phyloP scores from a whole-genome alignment of 1,284 basidiomycete genomes.

The Puccinia triticina region DNA sequence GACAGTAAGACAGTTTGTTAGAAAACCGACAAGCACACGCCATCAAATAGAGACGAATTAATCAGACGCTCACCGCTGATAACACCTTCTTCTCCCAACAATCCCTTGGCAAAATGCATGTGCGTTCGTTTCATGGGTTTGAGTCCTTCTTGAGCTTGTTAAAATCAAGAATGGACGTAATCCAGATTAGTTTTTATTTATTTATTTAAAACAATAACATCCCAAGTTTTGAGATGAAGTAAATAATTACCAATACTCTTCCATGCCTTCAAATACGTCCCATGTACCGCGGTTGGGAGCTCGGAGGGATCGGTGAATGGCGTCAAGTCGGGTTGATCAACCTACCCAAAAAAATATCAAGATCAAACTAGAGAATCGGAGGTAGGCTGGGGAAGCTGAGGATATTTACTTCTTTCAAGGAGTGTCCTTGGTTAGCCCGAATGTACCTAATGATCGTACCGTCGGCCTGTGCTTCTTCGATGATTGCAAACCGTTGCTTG shows the following conservation, averaged over 20 bases:
- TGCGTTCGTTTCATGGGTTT: conserved; percentile 85
- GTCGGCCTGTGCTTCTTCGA: conserved; percentile 47
- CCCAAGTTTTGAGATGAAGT: not conserved
- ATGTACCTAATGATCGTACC: conserved; percentile 72
- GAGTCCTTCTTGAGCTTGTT: conserved; percentile 70
- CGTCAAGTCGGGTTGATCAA: conserved; percentile 70
- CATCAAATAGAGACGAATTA: not conserved
- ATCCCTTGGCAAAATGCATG: conserved; percentile 77
- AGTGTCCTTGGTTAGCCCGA: conserved; percentile 91
- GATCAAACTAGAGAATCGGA: not conserved
- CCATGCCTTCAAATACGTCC: conserved; percentile 73
- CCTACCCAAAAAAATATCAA: conserved; percentile 60
- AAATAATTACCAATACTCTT: conserved; percentile 67
- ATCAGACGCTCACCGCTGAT: conserved; percentile 68
- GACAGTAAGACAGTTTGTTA: not conserved
- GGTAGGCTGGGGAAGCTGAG: not conserved
- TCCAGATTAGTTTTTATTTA: not conserved
- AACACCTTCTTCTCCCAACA: conserved; percentile 67
- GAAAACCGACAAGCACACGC: not conserved
- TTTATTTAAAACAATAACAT: too few species aligned
- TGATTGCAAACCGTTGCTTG: conserved; percentile 70
- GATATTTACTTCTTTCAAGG: conserved; percentile 65
- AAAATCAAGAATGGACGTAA: not conserved
- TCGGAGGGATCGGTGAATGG: conserved; percentile 69
- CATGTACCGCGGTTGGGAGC: conserved; percentile 77